Percentiles rank a stretch among this genome's conserved stretches.
These are phyloP conservation scores for Emmonsiellopsis sp. DNA, from an alignment of 2,329 filamentous ascomycete genomes.

Conservation along the genomic window DNA sequence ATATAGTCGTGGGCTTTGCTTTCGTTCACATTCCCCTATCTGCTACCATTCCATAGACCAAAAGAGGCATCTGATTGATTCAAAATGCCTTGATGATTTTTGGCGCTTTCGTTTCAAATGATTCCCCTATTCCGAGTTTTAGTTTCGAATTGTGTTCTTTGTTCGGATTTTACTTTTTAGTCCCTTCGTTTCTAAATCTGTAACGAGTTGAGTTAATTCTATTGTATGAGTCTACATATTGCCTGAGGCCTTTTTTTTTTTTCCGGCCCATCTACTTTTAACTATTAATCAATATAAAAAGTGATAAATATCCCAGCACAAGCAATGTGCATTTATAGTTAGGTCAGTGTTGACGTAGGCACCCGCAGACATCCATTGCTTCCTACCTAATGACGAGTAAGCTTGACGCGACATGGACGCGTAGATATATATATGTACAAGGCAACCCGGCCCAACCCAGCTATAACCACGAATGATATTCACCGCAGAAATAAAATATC, in stretches of 20 bases:
- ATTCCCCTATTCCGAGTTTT: background rate
- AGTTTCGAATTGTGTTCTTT: background rate
- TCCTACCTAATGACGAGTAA: background rate
- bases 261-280: too few relatives aligned
- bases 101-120: background rate
- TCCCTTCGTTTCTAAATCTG: background rate
- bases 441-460: background rate
- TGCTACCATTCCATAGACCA: background rate
- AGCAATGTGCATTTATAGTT: background rate
- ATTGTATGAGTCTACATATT: background rate
- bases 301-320: background rate
- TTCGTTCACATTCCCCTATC: background rate
- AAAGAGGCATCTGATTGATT: too few relatives aligned
- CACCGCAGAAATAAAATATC: too few relatives aligned
- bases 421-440: too few relatives aligned
- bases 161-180: background rate
- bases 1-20: background rate
- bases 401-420: too few relatives aligned
- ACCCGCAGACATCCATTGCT: background rate
- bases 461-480: background rate
- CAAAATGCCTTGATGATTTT: background rate
- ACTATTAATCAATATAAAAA: background rate
- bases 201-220: background rate
- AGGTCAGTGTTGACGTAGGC: background rate
- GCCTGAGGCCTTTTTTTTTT: too few relatives aligned